Evolutionary conservation across 2,329 filamentous ascomycete species (phyloP), one percentile per base, ranked within the genome.

Genomic region (Phialocephala subalpina): DNA sequence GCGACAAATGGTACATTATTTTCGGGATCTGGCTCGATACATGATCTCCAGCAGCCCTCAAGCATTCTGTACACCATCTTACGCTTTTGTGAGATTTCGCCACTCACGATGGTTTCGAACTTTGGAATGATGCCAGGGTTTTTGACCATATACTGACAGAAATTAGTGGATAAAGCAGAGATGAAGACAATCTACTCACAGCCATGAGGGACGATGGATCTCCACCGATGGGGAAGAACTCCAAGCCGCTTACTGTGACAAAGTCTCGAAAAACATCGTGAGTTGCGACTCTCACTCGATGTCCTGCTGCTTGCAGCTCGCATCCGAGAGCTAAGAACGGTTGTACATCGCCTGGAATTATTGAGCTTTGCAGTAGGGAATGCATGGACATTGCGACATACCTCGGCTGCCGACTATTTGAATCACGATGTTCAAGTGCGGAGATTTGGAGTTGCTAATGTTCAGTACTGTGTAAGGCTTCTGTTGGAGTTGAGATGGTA

Each of bases 61-160:
- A 97, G 80, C 69, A 95, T 94, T 65, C 92, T 85, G 63, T 87
- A 86, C 60, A 96, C 92, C 29, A 90, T 91, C 67, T 84, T 87
- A 16, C 92, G 84, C 36, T 92, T 84, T 76, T 88, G 89, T 55
- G 84, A 88, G 59, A 96, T 86, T 74, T 95, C 92, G 2, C 92
- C 92, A 68, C 84, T 90, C 64, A 87, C 87, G 58, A 96, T 79
- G 0, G 90, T 88, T 59, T 93, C 88, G 67, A 94, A 87, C 0
- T 90, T 90, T 1, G 93, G 93, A 87, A 96, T 92, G 36, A 96
- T 81, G 0, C 92, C 92, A 0, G 92, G 92, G 70, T 95, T 91
- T 77, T 93, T 94, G 55, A 95, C 92, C 92, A 96, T 96, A 74
- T 94, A 96, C 18, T n/a, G n/a, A n/a, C n/a, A n/a, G n/a, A n/a